Conservation (phyloP, 345 rosid genomes). For the Clausena lansium region DNA sequence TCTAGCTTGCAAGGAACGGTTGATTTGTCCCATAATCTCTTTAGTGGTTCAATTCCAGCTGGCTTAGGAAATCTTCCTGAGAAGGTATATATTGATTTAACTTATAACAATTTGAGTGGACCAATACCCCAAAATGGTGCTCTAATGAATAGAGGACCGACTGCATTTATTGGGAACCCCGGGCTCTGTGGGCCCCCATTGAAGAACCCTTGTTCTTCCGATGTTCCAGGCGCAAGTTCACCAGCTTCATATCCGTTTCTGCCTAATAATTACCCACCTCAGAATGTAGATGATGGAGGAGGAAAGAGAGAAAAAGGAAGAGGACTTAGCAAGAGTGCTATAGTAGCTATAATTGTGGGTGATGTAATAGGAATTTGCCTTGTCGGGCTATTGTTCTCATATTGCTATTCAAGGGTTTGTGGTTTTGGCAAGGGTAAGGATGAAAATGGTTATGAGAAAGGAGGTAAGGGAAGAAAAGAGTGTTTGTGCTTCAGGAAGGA, state of each 20-base stretch:
- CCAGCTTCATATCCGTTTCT: conserved; percentile 71
- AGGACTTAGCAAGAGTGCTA: conserved; percentile 60
- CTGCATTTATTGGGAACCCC: conserved; percentile 87
- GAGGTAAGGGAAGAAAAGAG: conserved; percentile 49
- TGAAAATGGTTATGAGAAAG: conserved; percentile 49
- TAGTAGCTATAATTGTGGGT: conserved; percentile 68
- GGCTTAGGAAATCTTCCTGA: conserved; percentile 83
- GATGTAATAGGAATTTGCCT: conserved; percentile 88
- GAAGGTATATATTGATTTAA: conserved; percentile 91
- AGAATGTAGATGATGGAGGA: conserved; percentile 30
- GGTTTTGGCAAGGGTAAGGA: conserved; percentile 36
- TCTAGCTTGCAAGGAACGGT: conserved; percentile 91
- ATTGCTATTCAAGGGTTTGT: conserved; percentile 72
- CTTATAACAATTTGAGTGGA: conserved; percentile 84
- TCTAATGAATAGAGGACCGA: conserved; percentile 88
- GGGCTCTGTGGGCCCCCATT: conserved; percentile 91
- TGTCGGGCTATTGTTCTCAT: conserved; percentile 78
- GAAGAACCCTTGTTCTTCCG: conserved; percentile 67
- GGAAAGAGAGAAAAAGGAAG: conserved; percentile 43
- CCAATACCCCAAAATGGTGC: conserved; percentile 97
- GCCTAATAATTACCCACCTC: conserved; percentile 57
- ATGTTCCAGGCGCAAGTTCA: conserved; percentile 36
- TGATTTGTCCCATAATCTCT: conserved; percentile 87
- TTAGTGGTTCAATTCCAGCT: conserved; percentile 75
- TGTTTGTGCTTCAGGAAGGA: conserved; percentile 81